Percentiles rank a stretch among this genome's conserved stretches.
phyloP scores from a whole-genome alignment of 2,329 filamentous ascomycete species.

The Fusarium succisae region DNA sequence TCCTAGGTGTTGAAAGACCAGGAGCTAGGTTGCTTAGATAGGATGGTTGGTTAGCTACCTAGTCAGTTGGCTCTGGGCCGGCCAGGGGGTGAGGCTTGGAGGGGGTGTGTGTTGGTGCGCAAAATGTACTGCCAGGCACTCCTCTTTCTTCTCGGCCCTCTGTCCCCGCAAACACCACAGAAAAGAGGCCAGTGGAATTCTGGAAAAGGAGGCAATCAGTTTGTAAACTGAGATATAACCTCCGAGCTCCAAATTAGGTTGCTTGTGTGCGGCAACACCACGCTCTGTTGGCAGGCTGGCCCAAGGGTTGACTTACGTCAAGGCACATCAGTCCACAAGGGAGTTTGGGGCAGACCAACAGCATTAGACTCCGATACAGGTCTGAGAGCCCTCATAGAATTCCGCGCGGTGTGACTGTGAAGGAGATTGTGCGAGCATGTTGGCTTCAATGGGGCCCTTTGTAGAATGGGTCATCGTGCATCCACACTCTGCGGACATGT shows the following conservation, averaged over 20 bases:
- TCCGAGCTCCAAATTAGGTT: conserved; percentile 40
- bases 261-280: conserved; percentile 39
- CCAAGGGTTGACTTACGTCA: conserved; percentile 42
- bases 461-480: conserved; percentile 38
- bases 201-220: conserved; percentile 35
- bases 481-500: conserved; percentile 33
- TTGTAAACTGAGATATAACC: conserved; percentile 38
- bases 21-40: conserved; percentile 39
- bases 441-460: conserved; percentile 38
- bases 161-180: conserved; percentile 40
- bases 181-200: conserved; percentile 27
- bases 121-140: conserved; percentile 39
- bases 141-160: conserved; percentile 34
- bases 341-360: conserved; percentile 34
- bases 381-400: conserved; percentile 18
- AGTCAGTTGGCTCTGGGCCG: conserved; percentile 36
- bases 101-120: conserved; percentile 38
- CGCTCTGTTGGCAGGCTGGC: conserved; percentile 33
- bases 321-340: conserved; percentile 42
- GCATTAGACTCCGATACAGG: conserved; percentile 31
- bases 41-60: conserved; percentile 40
- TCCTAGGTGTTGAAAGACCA: conserved; percentile 32
- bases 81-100: conserved; percentile 37
- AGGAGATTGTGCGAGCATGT: conserved; percentile 22
- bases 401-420: conserved; percentile 30